These are phyloP conservation scores for Starmerella khaoyaiensis DNA, from an alignment of 805 yeast species.

Conservation along the genomic window DNA sequence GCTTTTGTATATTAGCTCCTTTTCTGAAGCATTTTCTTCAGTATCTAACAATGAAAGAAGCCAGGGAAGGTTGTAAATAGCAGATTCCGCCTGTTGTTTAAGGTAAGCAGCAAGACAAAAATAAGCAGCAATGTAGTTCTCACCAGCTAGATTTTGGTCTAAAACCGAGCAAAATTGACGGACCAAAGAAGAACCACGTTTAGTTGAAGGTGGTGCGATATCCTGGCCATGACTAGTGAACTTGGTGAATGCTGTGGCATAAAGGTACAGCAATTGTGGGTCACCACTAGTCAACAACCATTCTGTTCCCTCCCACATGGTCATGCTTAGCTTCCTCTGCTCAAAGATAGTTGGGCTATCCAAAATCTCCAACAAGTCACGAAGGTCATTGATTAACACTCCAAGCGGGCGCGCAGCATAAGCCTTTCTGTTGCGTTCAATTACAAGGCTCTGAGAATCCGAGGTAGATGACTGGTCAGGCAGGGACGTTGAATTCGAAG, in stretches of 20 bases:
- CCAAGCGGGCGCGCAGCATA: slow-evolving; percentile 8
- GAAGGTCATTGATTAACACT: slow-evolving; percentile 19
- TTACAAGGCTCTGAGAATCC: too few species aligned
- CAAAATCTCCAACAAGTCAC: slow-evolving; percentile 21
- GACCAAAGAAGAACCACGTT: slow-evolving; percentile 13
- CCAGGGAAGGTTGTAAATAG: slow-evolving; percentile 14
- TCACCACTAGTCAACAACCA: slow-evolving; percentile 20
- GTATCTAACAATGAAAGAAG: slow-evolving; percentile 4
- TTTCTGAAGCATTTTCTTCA: too few species aligned
- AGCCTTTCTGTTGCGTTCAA: too few species aligned
- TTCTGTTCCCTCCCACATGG: slow-evolving; percentile 26
- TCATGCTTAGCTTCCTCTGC: slow-evolving; percentile 12
- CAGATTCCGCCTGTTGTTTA: slow-evolving; percentile 2
- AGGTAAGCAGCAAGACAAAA: slow-evolving; percentile 15
- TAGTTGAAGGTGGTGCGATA: slow-evolving; percentile 3
- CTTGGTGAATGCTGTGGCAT: slow-evolving; percentile 19
- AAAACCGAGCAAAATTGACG: slow-evolving; percentile 13
- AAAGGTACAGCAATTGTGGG: slow-evolving; percentile 20
- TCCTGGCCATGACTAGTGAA: slow-evolving; percentile 15
- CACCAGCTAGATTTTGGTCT: slow-evolving; percentile 3
- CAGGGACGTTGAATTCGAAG: background rate
- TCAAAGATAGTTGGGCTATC: background rate
- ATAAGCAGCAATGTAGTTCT: slow-evolving; percentile 17
- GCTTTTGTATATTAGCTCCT: background rate
- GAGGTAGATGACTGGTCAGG: background rate